Base-by-base conservation (phyloP, 805 yeast genomes). In the Tetrapisispora pingtungensis region DNA sequence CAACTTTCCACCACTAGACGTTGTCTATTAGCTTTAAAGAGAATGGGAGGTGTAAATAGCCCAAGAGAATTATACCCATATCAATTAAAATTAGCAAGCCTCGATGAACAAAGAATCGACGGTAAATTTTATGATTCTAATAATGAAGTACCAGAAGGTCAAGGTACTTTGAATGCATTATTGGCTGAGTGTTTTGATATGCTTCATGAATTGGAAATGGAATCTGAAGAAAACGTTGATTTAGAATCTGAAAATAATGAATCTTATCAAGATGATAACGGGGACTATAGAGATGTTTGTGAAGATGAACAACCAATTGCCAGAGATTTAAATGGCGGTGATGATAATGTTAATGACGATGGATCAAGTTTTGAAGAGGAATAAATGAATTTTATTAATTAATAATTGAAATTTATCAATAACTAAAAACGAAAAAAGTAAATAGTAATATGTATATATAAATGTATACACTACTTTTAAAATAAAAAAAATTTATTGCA, bases 101-200 rank as follows among this genome's bases (percentile, higher is more conserved):
- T 93, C 47, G 98, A 93, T 62, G 84, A 88, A 57, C 60, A 83
- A 58, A 77, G 97, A 58, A 73, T 68, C 13, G 97, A 93, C 61
- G 99, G 99, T 7, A 90, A 86, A 68, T 93, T 93, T 57, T 62
- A 61, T 49, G 78, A 84, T 58, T 83, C 87, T 38, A 86, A 84
- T 49, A 85, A 80, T 42, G 84, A 86, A 50, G 83, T 93, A 36
- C 99, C 99, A 2, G 97, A 93, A 61, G 99, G 99, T 12, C 99
- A 93, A 65, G 98, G 97, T 6, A 79, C 95, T n/a, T 70, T 93
- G 50, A 88, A 80, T 62, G 95, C 95, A 1, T 67, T 90, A 46
- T 69, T 90, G 41, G 93, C 95, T 3, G 97, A 89, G 61, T 90
- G 97, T 63, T 93, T 87, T 61, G 98, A 93, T 62, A 82, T 90